Evolutionary conservation across 805 yeast genomes (phyloP).

Genomic region (Jamesozyma jinghongensis): DNA sequence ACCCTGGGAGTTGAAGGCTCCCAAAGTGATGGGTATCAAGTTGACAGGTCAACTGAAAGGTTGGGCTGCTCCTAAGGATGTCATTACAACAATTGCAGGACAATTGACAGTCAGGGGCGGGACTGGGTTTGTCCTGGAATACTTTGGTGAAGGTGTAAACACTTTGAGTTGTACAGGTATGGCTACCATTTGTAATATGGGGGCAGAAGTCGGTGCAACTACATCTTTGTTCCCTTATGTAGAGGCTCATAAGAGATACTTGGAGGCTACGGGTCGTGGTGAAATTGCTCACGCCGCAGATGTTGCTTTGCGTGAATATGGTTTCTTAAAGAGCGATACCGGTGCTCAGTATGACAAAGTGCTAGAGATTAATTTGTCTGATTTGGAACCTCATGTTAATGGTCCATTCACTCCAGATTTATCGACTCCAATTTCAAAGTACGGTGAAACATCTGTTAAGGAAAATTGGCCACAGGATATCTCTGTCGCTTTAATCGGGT

Average conservation of each 20-base stretch:
- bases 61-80: slow-evolving; percentile 97
- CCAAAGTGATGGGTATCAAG: slow-evolving; percentile 88
- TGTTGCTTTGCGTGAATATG: slow-evolving; percentile 43
- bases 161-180: slow-evolving; percentile 93
- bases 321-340: slow-evolving; percentile 71
- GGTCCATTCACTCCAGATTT: slow-evolving; percentile 99
- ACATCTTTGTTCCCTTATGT: slow-evolving; percentile 96
- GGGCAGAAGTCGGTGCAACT: slow-evolving; percentile 99
- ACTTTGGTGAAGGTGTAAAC: slow-evolving; percentile 91
- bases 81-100: slow-evolving; percentile 89
- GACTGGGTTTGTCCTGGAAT: slow-evolving; percentile 92
- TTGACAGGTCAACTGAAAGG: slow-evolving; percentile 83
- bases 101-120: slow-evolving; percentile 93
- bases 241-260: slow-evolving; percentile 66
- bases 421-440: slow-evolving; percentile 82
- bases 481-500: slow-evolving; percentile 92
- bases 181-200: slow-evolving; percentile 99
- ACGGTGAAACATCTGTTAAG: slow-evolving; percentile 58
- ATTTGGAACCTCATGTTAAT: slow-evolving; percentile 88
- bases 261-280: slow-evolving; percentile 74
- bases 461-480: slow-evolving; percentile 83
- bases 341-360: slow-evolving; percentile 89
- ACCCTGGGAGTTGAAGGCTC: slow-evolving; percentile 99
- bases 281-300: slow-evolving; percentile 77
- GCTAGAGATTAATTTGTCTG: slow-evolving; percentile 77